Evolutionary conservation across 306 rosid genomes (phyloP).

Genomic region (Sphenostylis stenocarpa): DNA sequence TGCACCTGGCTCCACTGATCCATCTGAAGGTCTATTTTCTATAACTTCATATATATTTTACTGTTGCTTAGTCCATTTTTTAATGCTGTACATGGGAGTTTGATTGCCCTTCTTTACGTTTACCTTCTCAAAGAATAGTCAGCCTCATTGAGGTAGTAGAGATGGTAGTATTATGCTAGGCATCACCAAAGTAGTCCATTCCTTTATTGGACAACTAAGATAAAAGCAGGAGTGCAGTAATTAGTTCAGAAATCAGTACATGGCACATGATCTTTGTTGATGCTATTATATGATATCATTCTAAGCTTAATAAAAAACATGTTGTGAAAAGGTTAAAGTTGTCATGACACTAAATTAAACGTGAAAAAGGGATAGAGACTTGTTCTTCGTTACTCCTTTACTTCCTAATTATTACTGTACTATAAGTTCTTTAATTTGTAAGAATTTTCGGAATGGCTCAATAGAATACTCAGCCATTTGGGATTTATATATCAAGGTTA

Average conservation of each 20-base stretch:
- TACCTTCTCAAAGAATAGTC: slow-evolving; percentile 7
- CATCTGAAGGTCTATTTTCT: slow-evolving; percentile 61
- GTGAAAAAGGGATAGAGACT: neutral
- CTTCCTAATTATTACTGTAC: slow-evolving; percentile 6
- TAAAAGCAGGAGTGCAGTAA: neutral
- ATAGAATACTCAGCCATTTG: neutral
- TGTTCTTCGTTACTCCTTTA: neutral
- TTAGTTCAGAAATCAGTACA: neutral
- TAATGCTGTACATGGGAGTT: neutral
- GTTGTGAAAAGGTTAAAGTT: neutral
- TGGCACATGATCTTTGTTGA: neutral
- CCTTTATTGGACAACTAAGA: neutral
- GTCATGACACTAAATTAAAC: neutral
- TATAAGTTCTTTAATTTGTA: neutral
- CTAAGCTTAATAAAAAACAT: neutral
- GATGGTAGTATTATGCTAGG: slow-evolving; percentile 5
- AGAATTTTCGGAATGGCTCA: neutral
- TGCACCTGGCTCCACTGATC: slow-evolving; percentile 48
- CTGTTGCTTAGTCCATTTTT: neutral
- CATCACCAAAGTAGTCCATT: slow-evolving; percentile 4
- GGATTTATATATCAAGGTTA: neutral
- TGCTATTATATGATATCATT: neutral
- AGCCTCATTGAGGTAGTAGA: neutral
- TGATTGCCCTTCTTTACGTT: slow-evolving; percentile 5
- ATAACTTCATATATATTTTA: slow-evolving; percentile 11